These are phyloP conservation scores for Exophiala sp. DNA, from an alignment of 2,329 filamentous ascomycete species.

Conservation along the genomic window DNA sequence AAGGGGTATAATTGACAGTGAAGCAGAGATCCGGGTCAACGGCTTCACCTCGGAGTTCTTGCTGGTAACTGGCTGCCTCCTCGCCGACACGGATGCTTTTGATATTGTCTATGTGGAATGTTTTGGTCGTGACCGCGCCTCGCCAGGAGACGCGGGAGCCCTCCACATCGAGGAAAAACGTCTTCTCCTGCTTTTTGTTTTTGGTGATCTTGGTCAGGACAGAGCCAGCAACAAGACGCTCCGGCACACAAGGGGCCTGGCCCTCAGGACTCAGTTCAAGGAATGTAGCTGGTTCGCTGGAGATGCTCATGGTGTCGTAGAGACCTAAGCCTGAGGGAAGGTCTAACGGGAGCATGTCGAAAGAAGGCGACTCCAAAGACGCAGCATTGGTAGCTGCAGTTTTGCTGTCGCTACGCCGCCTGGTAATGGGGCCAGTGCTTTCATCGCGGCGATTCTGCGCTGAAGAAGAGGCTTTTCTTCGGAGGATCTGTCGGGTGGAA, in stretches of 20 bases:
- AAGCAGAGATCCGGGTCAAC: constrained; percentile 70
- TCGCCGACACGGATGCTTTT: constrained; percentile 77
- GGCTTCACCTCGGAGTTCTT: constrained; percentile 68
- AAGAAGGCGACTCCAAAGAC: constrained; percentile 14
- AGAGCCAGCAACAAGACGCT: constrained; percentile 71
- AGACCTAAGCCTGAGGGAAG: constrained; percentile 29
- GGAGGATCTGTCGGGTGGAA: constrained; percentile 47
- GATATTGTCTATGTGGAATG: constrained; percentile 91
- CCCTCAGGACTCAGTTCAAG: constrained; percentile 35
- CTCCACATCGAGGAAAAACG: constrained; percentile 72
- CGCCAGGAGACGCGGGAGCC: constrained; percentile 87
- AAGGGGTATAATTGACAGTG: constrained; percentile 78
- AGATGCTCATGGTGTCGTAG: constrained; percentile 37
- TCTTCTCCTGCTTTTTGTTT: constrained; percentile 67
- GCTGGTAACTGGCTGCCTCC: constrained; percentile 81
- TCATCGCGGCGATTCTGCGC: constrained; percentile 73
- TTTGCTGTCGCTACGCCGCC: constrained; percentile 84
- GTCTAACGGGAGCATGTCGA: constrained; percentile 18
- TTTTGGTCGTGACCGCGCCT: constrained; percentile 67
- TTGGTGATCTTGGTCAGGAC: constrained; percentile 76
- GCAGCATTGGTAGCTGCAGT: constrained; percentile 48
- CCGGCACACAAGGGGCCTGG: constrained; percentile 65
- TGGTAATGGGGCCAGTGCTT: constrained; percentile 82
- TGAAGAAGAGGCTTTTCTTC: constrained; percentile 71
- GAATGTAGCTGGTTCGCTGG: constrained; percentile 35